Evolutionary conservation across 2,329 filamentous ascomycete species (phyloP), one percentile per base, ranked within the genome.

Genomic region (Botrytis paeoniae): DNA sequence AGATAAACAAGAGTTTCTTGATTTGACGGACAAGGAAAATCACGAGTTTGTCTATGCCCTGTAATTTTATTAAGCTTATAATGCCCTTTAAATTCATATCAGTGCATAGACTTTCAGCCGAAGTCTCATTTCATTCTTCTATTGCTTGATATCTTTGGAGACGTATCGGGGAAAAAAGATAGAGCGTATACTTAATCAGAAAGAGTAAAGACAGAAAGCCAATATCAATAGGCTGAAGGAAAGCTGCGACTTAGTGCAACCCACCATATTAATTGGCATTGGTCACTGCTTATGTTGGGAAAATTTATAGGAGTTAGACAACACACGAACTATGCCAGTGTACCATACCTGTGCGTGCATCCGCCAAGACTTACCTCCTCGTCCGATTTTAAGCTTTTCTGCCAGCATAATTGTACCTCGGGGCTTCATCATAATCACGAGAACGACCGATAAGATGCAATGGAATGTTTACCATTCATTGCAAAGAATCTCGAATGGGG

Each of bases 1-100:
- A 64, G 79, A 78, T 20, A 77, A 77, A 70, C 79, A 80, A 54
- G 80, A 80, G 70, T 81, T 80, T 69, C 74, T 79, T 32, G 79
- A 80, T 73, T 74, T 80, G 73, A 81, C 80, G 29, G 80, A 81
- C 69, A 75, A 63, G 70, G 79, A 81, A 74, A 81, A 81, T 72
- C 75, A 75, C 5, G 78, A 80, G 70, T 81, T 81, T 77, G 74
- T 79, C 32, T 81, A 81, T 73, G 75, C 76, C 18, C 43, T 80
- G n/a, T 80, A 78, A 72, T n/a, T 32, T 32, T 29, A 18, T 10
- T 7, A 22, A 39, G 32, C 22, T 12, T n/a, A 20, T n/a, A n/a
- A 39, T 54, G 16, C 9, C 12, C 2, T 54, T 54, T 25, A 9
- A 2, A 6, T 68, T 10, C 0, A 54, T 54, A 68, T 22, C 5